Evolutionary conservation across 202 grass and related monocot species (phyloP).

Genomic region (Bolboschoenoplectus hybrid): DNA sequence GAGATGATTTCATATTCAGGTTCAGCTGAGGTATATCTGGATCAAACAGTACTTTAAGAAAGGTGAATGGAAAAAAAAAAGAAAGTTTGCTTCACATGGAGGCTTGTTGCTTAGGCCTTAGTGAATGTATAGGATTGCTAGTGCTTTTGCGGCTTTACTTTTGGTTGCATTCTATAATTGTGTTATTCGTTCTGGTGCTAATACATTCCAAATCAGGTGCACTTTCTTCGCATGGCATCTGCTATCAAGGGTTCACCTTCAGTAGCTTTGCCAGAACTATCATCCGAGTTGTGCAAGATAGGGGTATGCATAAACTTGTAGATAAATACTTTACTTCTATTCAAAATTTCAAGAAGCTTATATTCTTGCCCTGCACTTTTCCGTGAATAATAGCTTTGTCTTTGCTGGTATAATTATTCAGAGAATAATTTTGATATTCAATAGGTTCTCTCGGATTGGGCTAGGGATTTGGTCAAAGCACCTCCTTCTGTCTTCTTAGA

Average conservation of each 20-base stretch:
- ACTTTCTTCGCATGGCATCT: constrained; percentile 79
- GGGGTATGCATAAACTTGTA: constrained; percentile 51
- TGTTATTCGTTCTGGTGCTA: constrained; percentile 23
- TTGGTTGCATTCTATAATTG: constrained; percentile 21
- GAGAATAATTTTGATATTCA: constrained; percentile 35
- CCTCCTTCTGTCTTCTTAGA: constrained; percentile 59
- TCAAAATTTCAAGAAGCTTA: constrained; percentile 14
- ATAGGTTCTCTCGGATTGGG: constrained; percentile 90
- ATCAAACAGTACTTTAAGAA: constrained; percentile 18
- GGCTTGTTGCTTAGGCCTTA: not conserved
- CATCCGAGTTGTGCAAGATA: constrained; percentile 76
- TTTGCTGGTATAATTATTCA: constrained; percentile 36
- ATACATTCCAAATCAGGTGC: constrained; percentile 61
- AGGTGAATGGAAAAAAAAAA: not conserved
- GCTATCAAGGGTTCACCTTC: constrained; percentile 72
- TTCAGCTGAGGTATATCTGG: not conserved
- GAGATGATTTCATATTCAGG: not conserved
- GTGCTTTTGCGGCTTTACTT: constrained; percentile 27
- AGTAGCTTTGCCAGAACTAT: constrained; percentile 71
- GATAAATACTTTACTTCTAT: not conserved
- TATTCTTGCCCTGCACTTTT: constrained; percentile 37
- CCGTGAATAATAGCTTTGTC: not conserved
- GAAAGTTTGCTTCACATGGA: not conserved
- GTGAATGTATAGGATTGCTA: not conserved
- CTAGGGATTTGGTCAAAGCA: constrained; percentile 78